Evolutionary conservation across 1,284 basidiomycete genomes (phyloP).

Genomic region (Vanrija sp.): DNA sequence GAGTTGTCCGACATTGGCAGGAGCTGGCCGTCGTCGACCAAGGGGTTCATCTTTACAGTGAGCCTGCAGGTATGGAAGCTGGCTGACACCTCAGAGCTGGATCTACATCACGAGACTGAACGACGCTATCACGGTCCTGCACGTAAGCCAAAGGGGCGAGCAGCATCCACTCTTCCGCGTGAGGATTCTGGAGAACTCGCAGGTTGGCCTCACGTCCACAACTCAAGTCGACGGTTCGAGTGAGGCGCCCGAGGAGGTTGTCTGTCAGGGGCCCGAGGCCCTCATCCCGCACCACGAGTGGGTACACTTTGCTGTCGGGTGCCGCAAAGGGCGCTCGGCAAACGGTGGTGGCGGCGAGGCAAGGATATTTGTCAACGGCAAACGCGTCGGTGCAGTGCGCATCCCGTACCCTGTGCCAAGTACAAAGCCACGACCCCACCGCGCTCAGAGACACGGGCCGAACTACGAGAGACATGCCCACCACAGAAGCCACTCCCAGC

Average conservation of each 20-base stretch:
- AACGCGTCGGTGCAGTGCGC: constrained; percentile 37
- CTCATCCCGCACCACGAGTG: constrained; percentile 46
- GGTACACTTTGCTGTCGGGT: constrained; percentile 43
- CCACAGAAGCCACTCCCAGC: not conserved
- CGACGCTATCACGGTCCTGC: constrained; percentile 39
- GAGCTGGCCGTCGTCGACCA: constrained; percentile 34
- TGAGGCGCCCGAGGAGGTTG: constrained; percentile 27
- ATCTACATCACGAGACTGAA: constrained; percentile 42
- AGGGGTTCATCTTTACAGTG: constrained; percentile 39
- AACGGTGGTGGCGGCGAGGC: constrained; percentile 29
- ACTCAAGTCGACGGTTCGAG: constrained; percentile 2
- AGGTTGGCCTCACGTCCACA: constrained; percentile 38
- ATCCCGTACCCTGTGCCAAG: constrained; percentile 31
- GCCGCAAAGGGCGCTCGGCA: constrained; percentile 25
- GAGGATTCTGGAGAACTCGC: constrained; percentile 46
- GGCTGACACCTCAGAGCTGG: constrained; percentile 28
- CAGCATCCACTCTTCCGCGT: constrained; percentile 34
- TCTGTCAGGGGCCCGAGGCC: constrained; percentile 42
- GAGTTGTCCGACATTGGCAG: constrained; percentile 34
- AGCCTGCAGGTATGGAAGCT: no score
- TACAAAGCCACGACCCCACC: constrained; percentile 7
- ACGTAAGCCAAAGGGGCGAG: constrained; percentile 27
- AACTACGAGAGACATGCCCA: not conserved
- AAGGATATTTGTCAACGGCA: constrained; percentile 40
- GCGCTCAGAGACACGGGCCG: constrained; percentile 6